These are phyloP conservation scores for Cryomyces minteri DNA, from an alignment of 495 filamentous ascomycete species.

Conservation along the genomic window DNA sequence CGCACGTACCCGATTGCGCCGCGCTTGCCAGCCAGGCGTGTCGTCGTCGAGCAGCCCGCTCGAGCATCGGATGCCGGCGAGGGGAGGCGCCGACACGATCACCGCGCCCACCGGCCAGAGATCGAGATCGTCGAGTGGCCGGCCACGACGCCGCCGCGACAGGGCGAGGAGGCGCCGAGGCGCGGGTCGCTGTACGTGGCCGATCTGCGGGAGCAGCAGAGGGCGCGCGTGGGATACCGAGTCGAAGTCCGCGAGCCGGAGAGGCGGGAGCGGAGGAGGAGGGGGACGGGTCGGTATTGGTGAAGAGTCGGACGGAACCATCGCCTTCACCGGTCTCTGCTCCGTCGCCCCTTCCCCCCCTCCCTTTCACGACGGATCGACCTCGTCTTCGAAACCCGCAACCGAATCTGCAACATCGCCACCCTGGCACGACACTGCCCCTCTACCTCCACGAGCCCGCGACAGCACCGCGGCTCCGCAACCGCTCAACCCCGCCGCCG, in stretches of 20 bases:
- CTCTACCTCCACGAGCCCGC: no score
- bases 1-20: conserved; percentile 12
- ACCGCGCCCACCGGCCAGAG: conserved; percentile 2
- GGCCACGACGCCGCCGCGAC: background rate
- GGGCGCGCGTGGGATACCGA: conserved; percentile 11
- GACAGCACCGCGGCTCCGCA: no score
- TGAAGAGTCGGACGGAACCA: conserved; percentile 3
- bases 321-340: no score
- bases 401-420: no score
- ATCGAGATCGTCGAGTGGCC: background rate
- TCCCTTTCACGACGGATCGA: no score
- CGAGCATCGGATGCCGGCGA: background rate
- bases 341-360: no score
- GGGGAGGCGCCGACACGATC: background rate
- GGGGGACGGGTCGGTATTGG: conserved; percentile 13
- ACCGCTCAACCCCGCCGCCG: no score
- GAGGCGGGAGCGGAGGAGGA: conserved; percentile 12
- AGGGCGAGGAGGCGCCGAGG: conserved; percentile 3
- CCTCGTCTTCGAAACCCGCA: no score
- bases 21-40: conserved; percentile 3
- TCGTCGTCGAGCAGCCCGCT: conserved; percentile 9
- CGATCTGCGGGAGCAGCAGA: conserved; percentile 11
- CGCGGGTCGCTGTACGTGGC: conserved; percentile 19
- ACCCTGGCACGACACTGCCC: no score
- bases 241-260: conserved; percentile 19